Evolutionary conservation across 2,329 filamentous ascomycete genomes (phyloP).

Genomic region (Alternaria gaisen): DNA sequence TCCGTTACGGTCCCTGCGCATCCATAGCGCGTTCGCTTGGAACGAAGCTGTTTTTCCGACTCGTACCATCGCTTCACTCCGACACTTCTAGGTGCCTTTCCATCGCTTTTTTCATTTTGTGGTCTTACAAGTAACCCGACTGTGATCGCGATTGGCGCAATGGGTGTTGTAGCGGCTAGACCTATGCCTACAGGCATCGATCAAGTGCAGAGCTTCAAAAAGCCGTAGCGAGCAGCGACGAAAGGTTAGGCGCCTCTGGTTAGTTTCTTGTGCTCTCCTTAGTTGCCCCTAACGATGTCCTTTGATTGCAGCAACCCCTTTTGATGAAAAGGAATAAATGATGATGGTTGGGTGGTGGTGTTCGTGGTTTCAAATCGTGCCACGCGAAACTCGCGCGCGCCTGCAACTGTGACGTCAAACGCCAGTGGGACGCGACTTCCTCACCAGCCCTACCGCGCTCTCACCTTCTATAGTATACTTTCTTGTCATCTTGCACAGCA

Average conservation of each 20-base stretch:
- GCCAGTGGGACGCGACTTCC: neutral
- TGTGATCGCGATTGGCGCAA: neutral
- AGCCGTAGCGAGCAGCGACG: neutral
- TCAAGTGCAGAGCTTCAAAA: neutral
- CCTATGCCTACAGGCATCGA: neutral
- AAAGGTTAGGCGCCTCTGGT: neutral
- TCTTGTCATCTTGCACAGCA: neutral
- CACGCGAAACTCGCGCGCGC: conserved; percentile 7
- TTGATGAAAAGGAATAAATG: neutral
- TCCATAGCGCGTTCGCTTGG: conserved; percentile 4
- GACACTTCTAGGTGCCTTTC: neutral
- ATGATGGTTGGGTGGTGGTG: conserved; percentile 1
- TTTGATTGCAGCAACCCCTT: neutral
- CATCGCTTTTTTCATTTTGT: neutral
- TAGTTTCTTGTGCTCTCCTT: neutral
- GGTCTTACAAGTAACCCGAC: neutral
- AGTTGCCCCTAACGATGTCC: neutral
- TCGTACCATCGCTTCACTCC: neutral
- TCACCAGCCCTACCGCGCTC: neutral
- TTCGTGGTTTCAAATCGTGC: conserved; percentile 3
- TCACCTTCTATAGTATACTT: neutral
- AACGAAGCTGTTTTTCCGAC: neutral
- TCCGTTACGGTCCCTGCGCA: neutral
- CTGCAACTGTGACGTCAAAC: conserved; percentile 7
- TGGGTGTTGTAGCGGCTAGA: neutral